Evolutionary conservation across 2,329 filamentous ascomycete genomes (phyloP), one percentile per base, ranked within the genome.

Genomic region (Colletotrichum australisinense): DNA sequence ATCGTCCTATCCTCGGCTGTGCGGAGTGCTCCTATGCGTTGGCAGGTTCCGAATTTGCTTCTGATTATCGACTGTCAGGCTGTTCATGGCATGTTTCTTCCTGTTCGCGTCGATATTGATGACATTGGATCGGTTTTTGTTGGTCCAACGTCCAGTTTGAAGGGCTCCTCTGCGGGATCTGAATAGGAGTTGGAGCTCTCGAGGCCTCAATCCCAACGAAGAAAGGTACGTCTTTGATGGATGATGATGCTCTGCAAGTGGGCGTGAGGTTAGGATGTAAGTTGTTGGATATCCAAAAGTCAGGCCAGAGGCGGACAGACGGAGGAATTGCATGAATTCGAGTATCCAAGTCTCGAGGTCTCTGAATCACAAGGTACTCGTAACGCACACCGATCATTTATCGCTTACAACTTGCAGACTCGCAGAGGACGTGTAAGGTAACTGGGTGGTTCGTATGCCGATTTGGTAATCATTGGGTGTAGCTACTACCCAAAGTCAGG

Each of bases 1-100:
- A 71, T 70, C 67, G 71, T 73, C 56, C 65, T 63, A 73, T 73
- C 67, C 71, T 73, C 71, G 71, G 71, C 71, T 73, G 42, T 73
- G 60, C 67, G 49, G 60, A 70, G 60, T 62, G 60, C 52, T 66
- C 60, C 60, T 62, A 26, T 22, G 24, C 32, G 38, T 30, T 32
- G 60, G 60, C 32, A 22, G 24, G 60, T 32, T 5, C 56, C 35
- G 67, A n/a, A 62, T 73, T 73, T 65, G 67, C 67, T 71, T 73
- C 67, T 71, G 71, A 73, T 71, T 30, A 46, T 24, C 26, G n/a
- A 52, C n/a, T 28, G 22, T 57, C 60, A 28, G 59, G 35, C 46
- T 52, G 60, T 60, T 52, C n/a, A 60, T 73, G 71, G 56, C 49
- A 65, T 66, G 71, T 66, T 66, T 70, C 42, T 65, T 57, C 16